Evolutionary conservation across 768 basidiomycete species (phyloP).

Genomic region (Trametes cinnabarina): DNA sequence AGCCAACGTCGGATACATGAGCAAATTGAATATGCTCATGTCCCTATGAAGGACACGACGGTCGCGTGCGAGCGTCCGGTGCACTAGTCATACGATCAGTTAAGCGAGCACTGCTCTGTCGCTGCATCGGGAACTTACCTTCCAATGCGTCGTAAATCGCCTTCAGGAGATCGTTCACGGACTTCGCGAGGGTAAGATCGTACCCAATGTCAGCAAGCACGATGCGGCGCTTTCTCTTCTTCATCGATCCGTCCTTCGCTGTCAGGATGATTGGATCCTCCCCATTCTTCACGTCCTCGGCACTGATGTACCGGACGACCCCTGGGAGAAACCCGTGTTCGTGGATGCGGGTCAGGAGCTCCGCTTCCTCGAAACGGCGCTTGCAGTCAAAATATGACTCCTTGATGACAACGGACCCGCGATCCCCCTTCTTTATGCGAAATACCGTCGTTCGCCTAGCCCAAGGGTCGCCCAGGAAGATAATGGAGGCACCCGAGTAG

Average conservation of each 20-base stretch:
- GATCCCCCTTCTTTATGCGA: background rate
- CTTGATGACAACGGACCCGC: background rate
- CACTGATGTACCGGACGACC: background rate
- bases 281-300: background rate
- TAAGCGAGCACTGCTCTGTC: no score
- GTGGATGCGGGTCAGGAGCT: conserved; percentile 24
- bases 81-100: background rate
- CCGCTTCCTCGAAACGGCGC: conserved; percentile 49
- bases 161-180: background rate
- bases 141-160: conserved; percentile 3
- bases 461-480: background rate
- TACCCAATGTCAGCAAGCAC: background rate
- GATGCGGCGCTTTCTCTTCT: background rate
- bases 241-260: background rate
- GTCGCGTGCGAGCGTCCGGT: background rate
- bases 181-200: background rate
- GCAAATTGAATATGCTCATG: background rate
- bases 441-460: conserved; percentile 4
- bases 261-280: background rate
- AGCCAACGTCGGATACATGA: background rate
- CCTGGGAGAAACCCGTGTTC: background rate
- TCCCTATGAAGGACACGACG: background rate
- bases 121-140: background rate
- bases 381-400: background rate
- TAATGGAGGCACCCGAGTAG: background rate